These are phyloP conservation scores for Zoysia matrella DNA, from an alignment of 202 grass and related monocot genomes.

Conservation along the genomic window DNA sequence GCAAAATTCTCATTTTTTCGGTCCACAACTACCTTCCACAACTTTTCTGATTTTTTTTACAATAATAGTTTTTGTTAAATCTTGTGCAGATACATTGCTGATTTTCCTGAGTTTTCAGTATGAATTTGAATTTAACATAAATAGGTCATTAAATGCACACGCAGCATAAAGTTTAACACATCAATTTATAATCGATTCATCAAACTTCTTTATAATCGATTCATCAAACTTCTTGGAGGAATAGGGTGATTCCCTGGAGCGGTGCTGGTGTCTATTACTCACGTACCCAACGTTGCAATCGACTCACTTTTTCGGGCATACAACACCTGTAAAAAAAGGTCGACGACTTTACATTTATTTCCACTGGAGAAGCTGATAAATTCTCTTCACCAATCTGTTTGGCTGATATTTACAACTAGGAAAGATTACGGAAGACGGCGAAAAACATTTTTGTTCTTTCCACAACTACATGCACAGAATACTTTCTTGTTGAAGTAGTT, in stretches of 20 bases:
- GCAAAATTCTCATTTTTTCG: too few relatives aligned
- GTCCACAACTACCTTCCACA: too few relatives aligned
- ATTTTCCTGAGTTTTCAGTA: not conserved
- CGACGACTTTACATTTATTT: not conserved
- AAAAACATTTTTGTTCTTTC: not conserved
- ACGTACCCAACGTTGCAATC: constrained; percentile 1
- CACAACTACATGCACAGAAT: constrained; percentile 11
- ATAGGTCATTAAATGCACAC: not conserved
- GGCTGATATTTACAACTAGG: constrained; percentile 31
- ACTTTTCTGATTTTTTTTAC: too few relatives aligned
- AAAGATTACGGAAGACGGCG: constrained; percentile 16
- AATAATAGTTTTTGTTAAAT: not conserved
- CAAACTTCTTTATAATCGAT: not conserved
- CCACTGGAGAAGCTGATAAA: not conserved
- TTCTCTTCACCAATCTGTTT: constrained; percentile 12
- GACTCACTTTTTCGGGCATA: not conserved
- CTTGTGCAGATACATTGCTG: not conserved
- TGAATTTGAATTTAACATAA: not conserved
- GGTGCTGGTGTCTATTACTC: not conserved
- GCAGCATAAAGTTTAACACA: not conserved
- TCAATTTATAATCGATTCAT: not conserved
- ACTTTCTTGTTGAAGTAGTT: constrained; percentile 12
- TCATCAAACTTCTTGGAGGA: not conserved
- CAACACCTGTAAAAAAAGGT: not conserved
- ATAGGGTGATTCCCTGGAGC: not conserved